Evolutionary conservation across 1,284 basidiomycete genomes (phyloP).

Genomic region (Sphagnurus paluster): DNA sequence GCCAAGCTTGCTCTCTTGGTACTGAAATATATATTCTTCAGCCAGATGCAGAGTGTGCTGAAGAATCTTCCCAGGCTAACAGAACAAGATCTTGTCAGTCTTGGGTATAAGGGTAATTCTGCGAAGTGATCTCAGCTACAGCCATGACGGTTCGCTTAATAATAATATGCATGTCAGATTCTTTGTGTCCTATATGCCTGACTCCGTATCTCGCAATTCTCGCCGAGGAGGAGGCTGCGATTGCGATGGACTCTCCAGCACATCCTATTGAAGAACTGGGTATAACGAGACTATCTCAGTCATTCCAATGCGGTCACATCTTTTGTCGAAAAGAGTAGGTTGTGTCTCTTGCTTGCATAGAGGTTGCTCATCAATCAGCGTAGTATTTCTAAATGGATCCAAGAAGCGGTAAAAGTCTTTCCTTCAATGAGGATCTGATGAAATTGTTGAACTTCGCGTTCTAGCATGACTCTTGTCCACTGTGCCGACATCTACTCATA

Average conservation of each 20-base stretch:
- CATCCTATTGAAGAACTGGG: conserved; percentile 66
- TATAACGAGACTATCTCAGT: conserved; percentile 55
- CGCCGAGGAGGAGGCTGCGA: conserved; percentile 70
- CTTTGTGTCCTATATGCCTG: conserved; percentile 70
- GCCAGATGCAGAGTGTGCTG: conserved; percentile 34
- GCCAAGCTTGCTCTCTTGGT: not conserved
- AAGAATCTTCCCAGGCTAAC: conserved; percentile 34
- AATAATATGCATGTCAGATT: too few species aligned
- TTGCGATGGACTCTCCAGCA: conserved; percentile 74
- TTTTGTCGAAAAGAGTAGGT: conserved; percentile 72
- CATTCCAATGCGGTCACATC: conserved; percentile 65
- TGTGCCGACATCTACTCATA: conserved; percentile 53
- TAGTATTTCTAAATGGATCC: conserved; percentile 68
- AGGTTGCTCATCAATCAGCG: conserved; percentile 3
- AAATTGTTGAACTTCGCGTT: not conserved
- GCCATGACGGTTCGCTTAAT: too few species aligned
- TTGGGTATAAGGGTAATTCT: conserved; percentile 34
- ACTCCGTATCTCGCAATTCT: conserved; percentile 61
- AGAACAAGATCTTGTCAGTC: conserved; percentile 32
- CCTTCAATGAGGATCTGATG: conserved; percentile 11
- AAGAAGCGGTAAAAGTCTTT: conserved; percentile 56
- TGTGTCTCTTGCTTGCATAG: not conserved
- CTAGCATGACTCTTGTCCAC: conserved; percentile 63
- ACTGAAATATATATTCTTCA: conserved; percentile 18
- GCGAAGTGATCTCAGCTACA: not conserved